Base-by-base conservation (phyloP, 345 rosid genomes). In the Euphorbia peplus region DNA sequence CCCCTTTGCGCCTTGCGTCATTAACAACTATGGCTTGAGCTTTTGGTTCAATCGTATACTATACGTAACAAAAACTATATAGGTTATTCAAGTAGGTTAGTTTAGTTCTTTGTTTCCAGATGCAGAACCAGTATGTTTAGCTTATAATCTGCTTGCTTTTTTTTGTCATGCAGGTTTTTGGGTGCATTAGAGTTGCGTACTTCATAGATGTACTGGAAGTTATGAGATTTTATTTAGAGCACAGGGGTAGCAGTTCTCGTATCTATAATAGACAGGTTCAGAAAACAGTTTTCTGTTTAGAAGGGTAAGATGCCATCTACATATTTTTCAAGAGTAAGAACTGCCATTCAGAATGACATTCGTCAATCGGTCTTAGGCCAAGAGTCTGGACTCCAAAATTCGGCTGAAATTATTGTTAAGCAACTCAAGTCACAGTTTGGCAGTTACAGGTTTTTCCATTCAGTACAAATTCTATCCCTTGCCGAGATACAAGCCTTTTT, bases 291-390 rank as follows among this genome's bases (percentile, higher is more conserved):
- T 70, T 77, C 63, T 60, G 72, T 59, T 74, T 73, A 74, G 76
- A 78, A 61, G 76, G 78, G n/a, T 78, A 84, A 81, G 83, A 92
- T 92, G 98, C 82, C 88, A 42, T 81, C 81, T 41, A 69, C 64
- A 28, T 82, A 63, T 70, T 79, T 81, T 59, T 63, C 82, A 13
- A 83, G 81, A 57, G 57, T 90, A 60, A 83, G 85, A 76, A 74
- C 72, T 76, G 87, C 86, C 15, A 75, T 85, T 18, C 88, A 75
- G 73, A 84, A 76, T 67, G 82, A 88, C 32, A 70, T 84, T 62
- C 82, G 59, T 63, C 82, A 79, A 66, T 79, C 84, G 7, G 62
- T 74, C 22, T 4, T 66, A 50, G 78, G 84, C 55, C 67, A 70
- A 54, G 85, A 82, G 58, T 75, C 80, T 41, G 76, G 76, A 53